Conservation (phyloP, 805 yeast species). For the Schwanniomyces pseudopolymorphus region DNA sequence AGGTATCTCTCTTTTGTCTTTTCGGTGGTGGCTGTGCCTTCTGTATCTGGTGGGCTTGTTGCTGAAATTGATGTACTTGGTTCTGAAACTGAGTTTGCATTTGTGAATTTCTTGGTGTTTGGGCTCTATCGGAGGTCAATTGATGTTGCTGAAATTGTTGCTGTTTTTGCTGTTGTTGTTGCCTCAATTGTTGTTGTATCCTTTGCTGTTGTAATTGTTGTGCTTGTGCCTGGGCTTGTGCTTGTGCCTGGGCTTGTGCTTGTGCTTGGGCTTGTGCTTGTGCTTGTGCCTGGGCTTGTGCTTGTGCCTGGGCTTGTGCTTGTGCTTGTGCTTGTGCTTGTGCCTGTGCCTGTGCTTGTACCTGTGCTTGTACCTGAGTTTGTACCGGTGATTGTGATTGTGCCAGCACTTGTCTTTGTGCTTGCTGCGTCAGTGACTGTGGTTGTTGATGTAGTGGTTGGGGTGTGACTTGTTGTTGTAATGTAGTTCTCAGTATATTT, state of each 20-base stretch:
- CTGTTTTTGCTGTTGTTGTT: slow-evolving; percentile 11
- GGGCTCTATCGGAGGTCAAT: slow-evolving; percentile 8
- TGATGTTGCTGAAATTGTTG: slow-evolving; percentile 11
- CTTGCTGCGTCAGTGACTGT: slow-evolving; percentile 11
- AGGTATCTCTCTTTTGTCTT: slow-evolving; percentile 13
- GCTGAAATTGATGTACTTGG: slow-evolving; percentile 17
- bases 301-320: slow-evolving; percentile 12
- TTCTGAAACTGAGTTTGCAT: slow-evolving; percentile 10
- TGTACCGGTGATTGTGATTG: slow-evolving; percentile 11
- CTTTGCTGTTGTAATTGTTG: slow-evolving; percentile 8
- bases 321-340: slow-evolving; percentile 13
- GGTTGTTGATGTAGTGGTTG: slow-evolving; percentile 10
- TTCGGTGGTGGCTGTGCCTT: slow-evolving; percentile 22
- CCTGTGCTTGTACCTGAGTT: slow-evolving; percentile 16
- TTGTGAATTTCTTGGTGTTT: slow-evolving; percentile 7
- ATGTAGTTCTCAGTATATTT: slow-evolving; percentile 12
- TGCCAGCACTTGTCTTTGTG: slow-evolving; percentile 13
- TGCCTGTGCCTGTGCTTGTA: slow-evolving; percentile 10
- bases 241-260: slow-evolving; percentile 12
- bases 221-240: slow-evolving; percentile 13
- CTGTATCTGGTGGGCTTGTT: slow-evolving; percentile 14
- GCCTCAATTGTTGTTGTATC: slow-evolving; percentile 8
- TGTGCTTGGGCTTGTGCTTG: slow-evolving; percentile 13
- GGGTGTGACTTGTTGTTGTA: slow-evolving; percentile 8
- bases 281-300: slow-evolving; percentile 11